Percentiles rank a stretch among this genome's conserved stretches.
Conservation (phyloP, 352 stramenopile species). For the Phytophthora kernoviae region DNA sequence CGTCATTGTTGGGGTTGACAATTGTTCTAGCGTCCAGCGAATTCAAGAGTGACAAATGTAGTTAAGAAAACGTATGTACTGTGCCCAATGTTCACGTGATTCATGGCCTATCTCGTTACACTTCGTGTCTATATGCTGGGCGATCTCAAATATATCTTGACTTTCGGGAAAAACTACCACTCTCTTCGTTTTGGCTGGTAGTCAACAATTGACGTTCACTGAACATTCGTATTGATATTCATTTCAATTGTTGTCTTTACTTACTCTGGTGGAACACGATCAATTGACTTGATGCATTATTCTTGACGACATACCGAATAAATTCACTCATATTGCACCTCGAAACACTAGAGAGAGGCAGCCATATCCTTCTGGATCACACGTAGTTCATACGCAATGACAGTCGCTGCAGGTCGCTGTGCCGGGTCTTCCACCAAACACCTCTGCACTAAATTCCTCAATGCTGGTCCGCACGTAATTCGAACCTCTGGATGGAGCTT, state of each 20-base stretch:
- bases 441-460: slow-evolving; percentile 18
- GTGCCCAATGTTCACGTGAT: not conserved
- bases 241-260: not conserved
- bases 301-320: slow-evolving; percentile 9
- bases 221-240: no score
- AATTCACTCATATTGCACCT: slow-evolving; percentile 2
- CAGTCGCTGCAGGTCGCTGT: slow-evolving; percentile 17
- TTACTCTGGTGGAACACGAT: no score
- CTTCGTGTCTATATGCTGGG: no score
- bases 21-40: not conserved
- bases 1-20: not conserved
- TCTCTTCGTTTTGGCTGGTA: not conserved
- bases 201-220: not conserved
- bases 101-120: not conserved
- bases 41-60: not conserved
- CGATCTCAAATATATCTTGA: no score
- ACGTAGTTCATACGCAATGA: slow-evolving; percentile 30
- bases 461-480: slow-evolving; percentile 10
- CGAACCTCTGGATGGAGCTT: slow-evolving; percentile 29
- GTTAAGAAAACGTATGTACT: not conserved
- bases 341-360: slow-evolving; percentile 11
- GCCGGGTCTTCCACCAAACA: slow-evolving; percentile 20
- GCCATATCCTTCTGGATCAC: slow-evolving; percentile 33
- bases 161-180: not conserved
- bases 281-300: not conserved